Conservation (phyloP, 106 monocot genomes). For the Posidonia australis region DNA sequence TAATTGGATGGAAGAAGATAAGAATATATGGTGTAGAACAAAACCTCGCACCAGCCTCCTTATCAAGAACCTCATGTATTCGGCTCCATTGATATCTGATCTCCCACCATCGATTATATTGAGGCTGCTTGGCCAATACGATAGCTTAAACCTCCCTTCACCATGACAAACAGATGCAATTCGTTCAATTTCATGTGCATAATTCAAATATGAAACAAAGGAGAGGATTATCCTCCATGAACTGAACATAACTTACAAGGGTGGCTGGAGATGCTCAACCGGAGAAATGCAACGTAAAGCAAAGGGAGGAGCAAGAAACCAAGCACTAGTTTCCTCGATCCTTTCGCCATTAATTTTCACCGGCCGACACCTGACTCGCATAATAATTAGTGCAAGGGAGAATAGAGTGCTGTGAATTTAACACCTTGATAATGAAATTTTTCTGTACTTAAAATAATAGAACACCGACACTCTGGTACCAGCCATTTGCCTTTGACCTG, state of each 20-base stretch:
- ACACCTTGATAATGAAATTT: too few species aligned
- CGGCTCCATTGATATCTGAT: background rate
- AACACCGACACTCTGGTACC: background rate
- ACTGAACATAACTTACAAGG: slow-evolving; percentile 1
- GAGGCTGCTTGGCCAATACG: slow-evolving; percentile 4
- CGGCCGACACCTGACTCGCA: background rate
- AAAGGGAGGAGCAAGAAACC: slow-evolving; percentile 19
- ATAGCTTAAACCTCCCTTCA: slow-evolving; percentile 22
- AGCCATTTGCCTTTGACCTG: background rate
- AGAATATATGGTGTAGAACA: background rate
- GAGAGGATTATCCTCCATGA: background rate
- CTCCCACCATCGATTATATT: background rate
- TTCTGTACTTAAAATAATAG: background rate
- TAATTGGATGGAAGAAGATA: background rate
- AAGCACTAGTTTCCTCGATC: slow-evolving; percentile 12
- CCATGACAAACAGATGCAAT: background rate
- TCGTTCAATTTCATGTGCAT: too few species aligned
- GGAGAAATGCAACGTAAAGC: slow-evolving; percentile 10
- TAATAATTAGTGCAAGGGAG: background rate
- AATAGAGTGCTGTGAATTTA: background rate
- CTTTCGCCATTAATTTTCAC: slow-evolving; percentile 18
- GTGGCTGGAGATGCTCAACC: slow-evolving; percentile 4
- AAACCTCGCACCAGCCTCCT: slow-evolving; percentile 20
- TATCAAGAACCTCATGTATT: slow-evolving; percentile 8
- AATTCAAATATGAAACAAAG: background rate